phyloP scores from a whole-genome alignment of 2,329 filamentous ascomycete genomes.

The Pseudogymnoascus sp. region DNA sequence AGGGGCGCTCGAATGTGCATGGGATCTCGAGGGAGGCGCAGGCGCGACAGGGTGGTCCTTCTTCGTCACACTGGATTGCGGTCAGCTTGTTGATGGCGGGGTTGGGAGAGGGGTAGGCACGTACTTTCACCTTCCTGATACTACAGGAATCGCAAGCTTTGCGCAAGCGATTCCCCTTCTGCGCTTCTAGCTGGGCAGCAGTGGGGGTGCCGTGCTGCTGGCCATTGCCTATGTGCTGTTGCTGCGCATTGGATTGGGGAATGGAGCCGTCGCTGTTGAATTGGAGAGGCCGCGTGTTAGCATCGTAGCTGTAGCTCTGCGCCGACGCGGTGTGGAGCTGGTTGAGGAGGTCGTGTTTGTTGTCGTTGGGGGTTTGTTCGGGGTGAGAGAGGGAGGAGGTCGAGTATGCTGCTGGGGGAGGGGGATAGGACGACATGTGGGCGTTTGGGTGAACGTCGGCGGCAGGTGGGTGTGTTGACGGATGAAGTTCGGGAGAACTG shows the following conservation, averaged over 20 bases:
- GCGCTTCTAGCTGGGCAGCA: slow-evolving; percentile 14
- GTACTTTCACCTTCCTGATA: slow-evolving; percentile 44
- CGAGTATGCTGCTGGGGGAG: not conserved
- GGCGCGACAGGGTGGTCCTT: slow-evolving; percentile 56
- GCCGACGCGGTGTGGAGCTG: not conserved
- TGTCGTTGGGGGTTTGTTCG: not conserved
- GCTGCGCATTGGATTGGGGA: not conserved
- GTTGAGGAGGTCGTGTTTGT: not conserved
- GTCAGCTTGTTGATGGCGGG: slow-evolving; percentile 10
- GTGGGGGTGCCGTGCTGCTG: slow-evolving; percentile 13
- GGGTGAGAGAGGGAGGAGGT: not conserved
- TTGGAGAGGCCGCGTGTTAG: not conserved
- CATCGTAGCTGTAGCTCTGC: slow-evolving; percentile 9
- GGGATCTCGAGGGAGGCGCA: slow-evolving; percentile 57
- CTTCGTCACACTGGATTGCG: slow-evolving; percentile 49
- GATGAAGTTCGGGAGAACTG: slow-evolving; percentile 4
- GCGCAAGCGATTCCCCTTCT: slow-evolving; percentile 32
- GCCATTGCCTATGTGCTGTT: slow-evolving; percentile 9
- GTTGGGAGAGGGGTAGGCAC: slow-evolving; percentile 9
- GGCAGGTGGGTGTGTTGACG: not conserved
- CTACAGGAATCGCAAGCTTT: slow-evolving; percentile 46
- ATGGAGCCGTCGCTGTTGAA: slow-evolving; percentile 9
- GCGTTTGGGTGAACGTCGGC: slow-evolving; percentile 1
- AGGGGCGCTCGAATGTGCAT: slow-evolving; percentile 58
- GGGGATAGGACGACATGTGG: slow-evolving; percentile 2